phyloP scores from a whole-genome alignment of 2,329 filamentous ascomycete genomes.

The Penicillium sumatraense region DNA sequence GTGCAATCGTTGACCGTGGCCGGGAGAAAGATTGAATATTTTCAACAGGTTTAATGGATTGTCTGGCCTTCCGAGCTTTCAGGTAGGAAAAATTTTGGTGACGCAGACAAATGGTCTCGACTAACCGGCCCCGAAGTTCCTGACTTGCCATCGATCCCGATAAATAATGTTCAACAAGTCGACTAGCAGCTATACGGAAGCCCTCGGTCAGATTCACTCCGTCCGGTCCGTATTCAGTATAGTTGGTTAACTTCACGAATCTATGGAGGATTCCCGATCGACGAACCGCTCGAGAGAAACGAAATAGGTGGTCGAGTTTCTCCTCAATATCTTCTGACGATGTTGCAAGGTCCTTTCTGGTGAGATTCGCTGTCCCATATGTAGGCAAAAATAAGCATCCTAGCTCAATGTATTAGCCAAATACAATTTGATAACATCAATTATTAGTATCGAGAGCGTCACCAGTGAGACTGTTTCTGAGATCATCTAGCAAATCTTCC shows the following conservation, averaged over 20 bases:
- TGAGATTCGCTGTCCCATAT: too few species aligned
- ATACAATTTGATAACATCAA: too few species aligned
- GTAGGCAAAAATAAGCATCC: too few species aligned
- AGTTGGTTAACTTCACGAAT: slow-evolving; percentile 11
- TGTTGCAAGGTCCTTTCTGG: not conserved
- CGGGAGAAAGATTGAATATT: not conserved
- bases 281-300: slow-evolving; percentile 16
- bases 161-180: not conserved
- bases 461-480: not conserved
- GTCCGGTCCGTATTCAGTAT: slow-evolving; percentile 2
- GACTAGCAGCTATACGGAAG: not conserved
- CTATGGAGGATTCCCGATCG: slow-evolving; percentile 17
- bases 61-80: not conserved
- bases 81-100: not conserved
- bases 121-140: not conserved
- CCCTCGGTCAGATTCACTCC: not conserved
- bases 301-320: slow-evolving; percentile 11
- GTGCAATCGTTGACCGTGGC: not conserved
- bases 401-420: too few species aligned
- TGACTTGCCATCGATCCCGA: not conserved
- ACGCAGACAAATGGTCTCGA: not conserved
- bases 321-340: not conserved
- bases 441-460: too few species aligned
- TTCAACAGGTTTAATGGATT: not conserved
- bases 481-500: not conserved